Evolutionary conservation across 2,329 filamentous ascomycete species (phyloP).

Genomic region (Myriosclerotinia curreyana): DNA sequence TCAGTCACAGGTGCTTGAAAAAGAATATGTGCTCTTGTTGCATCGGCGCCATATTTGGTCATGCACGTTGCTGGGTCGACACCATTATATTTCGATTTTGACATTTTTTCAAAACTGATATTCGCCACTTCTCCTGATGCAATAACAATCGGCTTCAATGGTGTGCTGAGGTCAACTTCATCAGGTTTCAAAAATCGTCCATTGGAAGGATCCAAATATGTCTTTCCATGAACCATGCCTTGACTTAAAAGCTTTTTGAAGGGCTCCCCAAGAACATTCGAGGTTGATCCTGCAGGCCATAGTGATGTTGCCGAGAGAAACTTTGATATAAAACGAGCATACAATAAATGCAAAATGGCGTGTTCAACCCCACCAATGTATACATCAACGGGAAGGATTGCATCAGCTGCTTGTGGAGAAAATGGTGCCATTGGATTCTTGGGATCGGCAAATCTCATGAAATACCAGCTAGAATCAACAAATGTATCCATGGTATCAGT

Average conservation of each 20-base stretch:
- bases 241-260: conserved; percentile 82
- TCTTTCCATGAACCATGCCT: conserved; percentile 90
- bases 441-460: conserved; percentile 72
- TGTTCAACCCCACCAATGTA: conserved; percentile 90
- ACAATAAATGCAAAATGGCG: conserved; percentile 84
- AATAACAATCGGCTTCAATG: conserved; percentile 57
- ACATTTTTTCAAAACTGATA: conserved; percentile 85
- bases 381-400: conserved; percentile 72
- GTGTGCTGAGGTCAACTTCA: conserved; percentile 64
- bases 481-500: conserved; percentile 97
- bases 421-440: conserved; percentile 62
- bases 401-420: conserved; percentile 54
- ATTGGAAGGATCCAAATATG: conserved; percentile 69
- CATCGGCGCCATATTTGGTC: conserved; percentile 73
- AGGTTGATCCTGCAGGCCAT: conserved; percentile 45
- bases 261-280: conserved; percentile 58
- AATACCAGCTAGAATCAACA: conserved; percentile 95
- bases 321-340: conserved; percentile 87
- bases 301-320: conserved; percentile 62
- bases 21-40: conserved; percentile 80
- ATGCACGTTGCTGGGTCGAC: conserved; percentile 77
- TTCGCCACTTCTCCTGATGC: conserved; percentile 57
- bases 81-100: conserved; percentile 90
- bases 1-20: conserved; percentile 85
- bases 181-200: conserved; percentile 74